Conservation (phyloP, 1,284 basidiomycete species). For the Inonotus hispidus region DNA sequence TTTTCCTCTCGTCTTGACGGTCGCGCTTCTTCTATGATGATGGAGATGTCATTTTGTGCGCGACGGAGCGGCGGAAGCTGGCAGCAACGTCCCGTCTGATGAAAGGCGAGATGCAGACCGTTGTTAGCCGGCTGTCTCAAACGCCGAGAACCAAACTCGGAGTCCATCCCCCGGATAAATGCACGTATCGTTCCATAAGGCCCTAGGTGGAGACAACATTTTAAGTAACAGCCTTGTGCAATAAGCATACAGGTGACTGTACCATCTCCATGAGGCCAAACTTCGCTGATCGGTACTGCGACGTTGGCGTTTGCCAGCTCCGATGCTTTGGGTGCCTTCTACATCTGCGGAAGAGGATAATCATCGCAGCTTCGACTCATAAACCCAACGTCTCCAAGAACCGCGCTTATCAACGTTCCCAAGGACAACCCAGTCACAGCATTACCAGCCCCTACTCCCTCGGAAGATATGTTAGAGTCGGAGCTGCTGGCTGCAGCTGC, state of each 20-base stretch:
- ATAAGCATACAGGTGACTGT: not conserved
- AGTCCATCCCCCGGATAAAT: too few relatives aligned
- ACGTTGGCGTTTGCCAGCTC: not conserved
- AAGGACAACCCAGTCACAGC: not conserved
- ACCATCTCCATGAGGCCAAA: not conserved
- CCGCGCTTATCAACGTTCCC: not conserved
- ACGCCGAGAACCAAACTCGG: too few relatives aligned
- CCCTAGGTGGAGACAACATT: not conserved
- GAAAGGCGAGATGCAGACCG: too few relatives aligned
- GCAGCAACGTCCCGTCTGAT: too few relatives aligned
- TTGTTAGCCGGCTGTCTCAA: too few relatives aligned
- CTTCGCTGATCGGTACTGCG: not conserved
- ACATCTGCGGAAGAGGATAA: not conserved
- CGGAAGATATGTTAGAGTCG: not conserved
- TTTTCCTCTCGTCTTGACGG: too few relatives aligned
- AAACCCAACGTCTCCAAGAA: not conserved
- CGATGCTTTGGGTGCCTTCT: not conserved
- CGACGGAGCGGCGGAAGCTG: too few relatives aligned
- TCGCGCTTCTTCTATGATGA: too few relatives aligned
- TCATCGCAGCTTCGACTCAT: not conserved
- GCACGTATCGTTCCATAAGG: not conserved
- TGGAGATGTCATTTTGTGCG: too few relatives aligned
- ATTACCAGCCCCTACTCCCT: not conserved
- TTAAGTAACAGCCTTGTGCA: not conserved
- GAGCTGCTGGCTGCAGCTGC: not conserved